A percentile compares a stretch with the other conserved stretches of the same genome.
Conservation (phyloP, 345 rosid species). For the Brassica carinata region DNA sequence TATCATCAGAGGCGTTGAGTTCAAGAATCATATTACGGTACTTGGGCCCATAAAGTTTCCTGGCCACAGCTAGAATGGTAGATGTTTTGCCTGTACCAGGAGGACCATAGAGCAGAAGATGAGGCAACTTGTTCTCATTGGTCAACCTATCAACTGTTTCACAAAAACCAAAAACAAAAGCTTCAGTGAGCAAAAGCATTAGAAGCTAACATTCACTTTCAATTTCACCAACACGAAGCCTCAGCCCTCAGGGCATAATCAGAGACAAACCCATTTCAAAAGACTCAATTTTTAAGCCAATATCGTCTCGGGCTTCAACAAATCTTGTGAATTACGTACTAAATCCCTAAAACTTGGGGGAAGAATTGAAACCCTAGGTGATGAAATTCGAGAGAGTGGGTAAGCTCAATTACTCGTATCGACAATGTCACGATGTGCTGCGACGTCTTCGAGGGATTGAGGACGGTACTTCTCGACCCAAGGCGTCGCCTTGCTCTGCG, state of each 20-base stretch:
- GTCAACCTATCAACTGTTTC: constrained; percentile 88
- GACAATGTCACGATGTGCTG: constrained; percentile 97
- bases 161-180: neutral
- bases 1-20: constrained; percentile 93
- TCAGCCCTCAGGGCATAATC: neutral
- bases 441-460: constrained; percentile 89
- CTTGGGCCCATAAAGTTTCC: constrained; percentile 87
- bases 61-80: constrained; percentile 92
- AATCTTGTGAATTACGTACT: too few species aligned
- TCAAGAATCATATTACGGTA: constrained; percentile 94
- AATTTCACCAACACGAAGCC: neutral
- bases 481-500: constrained; percentile 64
- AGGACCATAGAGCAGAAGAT: constrained; percentile 90
- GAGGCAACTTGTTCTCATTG: constrained; percentile 90
- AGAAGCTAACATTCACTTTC: neutral
- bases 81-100: constrained; percentile 99
- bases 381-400: neutral
- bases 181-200: neutral
- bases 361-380: constrained; percentile 29
- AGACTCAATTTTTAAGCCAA: neutral
- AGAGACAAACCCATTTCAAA: neutral
- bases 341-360: neutral
- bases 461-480: constrained; percentile 99
- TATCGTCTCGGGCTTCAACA: neutral
- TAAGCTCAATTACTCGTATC: constrained; percentile 70